Percentiles rank a stretch among this genome's conserved stretches.
Conservation (phyloP, 805 yeast species). For the Pichia pseudocactophila region DNA sequence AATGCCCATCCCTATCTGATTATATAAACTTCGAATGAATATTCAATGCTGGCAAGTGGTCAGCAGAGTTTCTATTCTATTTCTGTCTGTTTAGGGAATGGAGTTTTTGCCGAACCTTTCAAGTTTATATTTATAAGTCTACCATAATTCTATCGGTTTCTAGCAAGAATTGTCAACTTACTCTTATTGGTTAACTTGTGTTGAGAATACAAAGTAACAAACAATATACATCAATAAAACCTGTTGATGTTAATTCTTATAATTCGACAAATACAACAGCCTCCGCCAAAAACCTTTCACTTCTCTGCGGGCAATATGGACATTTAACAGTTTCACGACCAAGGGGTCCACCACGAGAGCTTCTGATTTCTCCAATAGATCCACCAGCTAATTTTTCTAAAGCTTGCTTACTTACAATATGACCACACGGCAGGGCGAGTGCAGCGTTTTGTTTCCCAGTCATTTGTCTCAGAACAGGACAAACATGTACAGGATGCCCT, state of each 20-base stretch:
- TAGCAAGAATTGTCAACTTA: too few species aligned
- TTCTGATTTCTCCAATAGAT: neutral
- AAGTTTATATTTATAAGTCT: too few species aligned
- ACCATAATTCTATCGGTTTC: too few species aligned
- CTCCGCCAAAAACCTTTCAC: conserved; percentile 13
- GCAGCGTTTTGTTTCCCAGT: neutral
- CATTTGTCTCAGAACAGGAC: neutral
- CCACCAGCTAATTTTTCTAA: neutral
- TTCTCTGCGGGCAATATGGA: conserved; percentile 59
- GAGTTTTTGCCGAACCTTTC: too few species aligned
- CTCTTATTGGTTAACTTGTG: too few species aligned
- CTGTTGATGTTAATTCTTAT: neutral
- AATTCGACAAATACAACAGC: conserved; percentile 4
- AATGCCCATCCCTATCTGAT: too few species aligned
- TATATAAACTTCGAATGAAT: too few species aligned
- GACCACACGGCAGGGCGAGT: neutral
- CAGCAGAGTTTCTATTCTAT: too few species aligned
- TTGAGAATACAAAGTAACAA: too few species aligned
- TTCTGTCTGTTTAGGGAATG: too few species aligned
- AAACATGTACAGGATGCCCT: neutral
- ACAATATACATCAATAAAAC: too few species aligned
- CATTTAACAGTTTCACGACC: conserved; percentile 40
- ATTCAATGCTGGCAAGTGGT: too few species aligned
- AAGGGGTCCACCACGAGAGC: conserved; percentile 13
- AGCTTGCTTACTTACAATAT: neutral